Evolutionary conservation across 805 yeast genomes (phyloP), one percentile per base, ranked within the genome.

Genomic region (Candida fluviatilis): DNA sequence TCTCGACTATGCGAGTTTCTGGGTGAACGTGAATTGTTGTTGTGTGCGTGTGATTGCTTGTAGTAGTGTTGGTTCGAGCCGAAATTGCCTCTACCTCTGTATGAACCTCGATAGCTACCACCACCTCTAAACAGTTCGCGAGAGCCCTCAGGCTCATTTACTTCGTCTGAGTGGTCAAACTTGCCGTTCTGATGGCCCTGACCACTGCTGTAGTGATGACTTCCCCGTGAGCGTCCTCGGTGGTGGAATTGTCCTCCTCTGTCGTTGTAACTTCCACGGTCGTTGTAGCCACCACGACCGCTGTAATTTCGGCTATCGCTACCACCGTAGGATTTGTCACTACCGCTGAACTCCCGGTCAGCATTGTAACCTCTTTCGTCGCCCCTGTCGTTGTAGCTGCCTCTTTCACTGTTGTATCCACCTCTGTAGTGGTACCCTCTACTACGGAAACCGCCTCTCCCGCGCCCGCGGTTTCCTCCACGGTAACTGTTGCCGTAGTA

Each of bases 91-190:
- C 24, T 21, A 7, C 50, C 53, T 38, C 56, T 35, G 30, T 52
- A 46, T 7, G 45, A 41, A 19, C 50, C 55, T 34, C 54, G 42
- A 30, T 45, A 39, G 17, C 38, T 34, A 2, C 41, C 32, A 7
- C 50, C 48, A 12, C 44, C 38, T 36, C 43, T 39, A 19, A 42
- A 38, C 28, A 36, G 39, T 7, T 39, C 43, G 14, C 45, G 36
- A 14, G 34, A 34, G 17, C 37, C 43, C 18, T 43, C 40, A 28
- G 43, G 21, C 17, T 36, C 24, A 6, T 21, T 10, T 21, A 21
- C 24, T 21, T 6, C 24, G 8, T 21, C 24, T 6, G 24, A 21
- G 10, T 10, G 8, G 10, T 21, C 24, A 21, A 6, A 21, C 24
- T 21, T 21, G 24, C 24, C 24, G 10, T 21, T 21, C 24, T 21